phyloP scores from a whole-genome alignment of 257 asterid genomes.

The Mentha longifolia region DNA sequence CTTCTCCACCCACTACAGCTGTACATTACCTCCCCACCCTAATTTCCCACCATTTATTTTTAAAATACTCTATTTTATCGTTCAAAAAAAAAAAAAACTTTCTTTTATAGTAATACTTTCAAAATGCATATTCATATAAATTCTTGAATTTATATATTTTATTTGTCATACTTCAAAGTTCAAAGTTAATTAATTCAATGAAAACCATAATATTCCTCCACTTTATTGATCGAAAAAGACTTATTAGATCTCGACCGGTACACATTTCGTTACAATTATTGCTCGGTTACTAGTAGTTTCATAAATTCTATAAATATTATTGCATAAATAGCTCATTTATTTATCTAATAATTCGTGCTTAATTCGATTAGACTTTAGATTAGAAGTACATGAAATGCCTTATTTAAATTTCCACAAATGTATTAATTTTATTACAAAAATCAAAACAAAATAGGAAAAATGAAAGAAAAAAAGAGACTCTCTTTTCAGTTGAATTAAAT shows the following conservation, averaged over 20 bases:
- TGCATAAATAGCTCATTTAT: background rate
- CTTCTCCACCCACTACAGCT: constrained; percentile 35
- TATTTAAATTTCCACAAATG: constrained; percentile 28
- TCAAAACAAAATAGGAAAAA: constrained; percentile 1
- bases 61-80: too few species aligned
- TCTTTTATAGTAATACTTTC: background rate
- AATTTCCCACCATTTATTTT: background rate
- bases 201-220: background rate
- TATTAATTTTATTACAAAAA: constrained; percentile 32
- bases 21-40: background rate
- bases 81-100: too few species aligned
- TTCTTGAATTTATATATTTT: background rate
- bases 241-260: constrained; percentile 2
- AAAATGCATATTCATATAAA: background rate
- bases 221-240: constrained; percentile 15
- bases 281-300: background rate
- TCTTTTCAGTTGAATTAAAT: constrained; percentile 27
- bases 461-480: too few species aligned
- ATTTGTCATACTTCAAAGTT: background rate
- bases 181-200: background rate
- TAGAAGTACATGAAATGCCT: background rate
- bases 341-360: too few species aligned
- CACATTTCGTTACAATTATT: background rate
- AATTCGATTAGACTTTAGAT: background rate
- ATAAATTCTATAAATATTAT: background rate